Percentiles rank a stretch among this genome's conserved stretches.
phyloP scores from a whole-genome alignment of 2,329 filamentous ascomycete genomes.

The Mycosphaerella sp. region DNA sequence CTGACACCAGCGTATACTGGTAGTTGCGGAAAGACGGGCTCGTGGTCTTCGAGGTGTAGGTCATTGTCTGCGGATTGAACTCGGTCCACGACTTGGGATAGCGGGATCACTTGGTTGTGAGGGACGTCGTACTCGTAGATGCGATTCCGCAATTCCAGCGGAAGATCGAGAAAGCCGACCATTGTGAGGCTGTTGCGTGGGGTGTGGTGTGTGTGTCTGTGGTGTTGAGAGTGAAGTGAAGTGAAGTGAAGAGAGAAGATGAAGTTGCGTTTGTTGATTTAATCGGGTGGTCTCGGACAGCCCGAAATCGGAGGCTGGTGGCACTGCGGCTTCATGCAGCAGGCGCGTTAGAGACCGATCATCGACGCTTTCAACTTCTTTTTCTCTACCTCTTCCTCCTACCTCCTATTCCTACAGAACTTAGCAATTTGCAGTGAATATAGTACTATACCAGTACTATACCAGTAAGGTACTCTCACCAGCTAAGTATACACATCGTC shows the following conservation, averaged over 20 bases:
- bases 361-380: too few relatives aligned
- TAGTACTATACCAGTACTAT: too few relatives aligned
- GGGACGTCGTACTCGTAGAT: neutral
- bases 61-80: neutral
- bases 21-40: slow-evolving; percentile 3
- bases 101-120: neutral
- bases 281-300: slow-evolving; percentile 2
- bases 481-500: slow-evolving; percentile 1
- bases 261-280: neutral
- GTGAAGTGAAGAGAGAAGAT: neutral
- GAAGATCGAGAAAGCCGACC: slow-evolving; percentile 4
- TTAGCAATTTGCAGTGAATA: too few relatives aligned
- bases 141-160: slow-evolving; percentile 3
- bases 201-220: neutral
- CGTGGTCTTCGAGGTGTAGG: neutral
- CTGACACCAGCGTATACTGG: slow-evolving; percentile 2
- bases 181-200: neutral
- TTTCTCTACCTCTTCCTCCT: too few relatives aligned
- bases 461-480: neutral
- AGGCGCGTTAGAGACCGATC: too few relatives aligned
- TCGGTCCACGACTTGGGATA: neutral
- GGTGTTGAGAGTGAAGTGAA: neutral
- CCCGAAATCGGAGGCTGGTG: neutral
- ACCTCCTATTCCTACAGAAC: too few relatives aligned
- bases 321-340: neutral